phyloP scores from a whole-genome alignment of 352 stramenopile species.

The Phytophthora sp. region DNA sequence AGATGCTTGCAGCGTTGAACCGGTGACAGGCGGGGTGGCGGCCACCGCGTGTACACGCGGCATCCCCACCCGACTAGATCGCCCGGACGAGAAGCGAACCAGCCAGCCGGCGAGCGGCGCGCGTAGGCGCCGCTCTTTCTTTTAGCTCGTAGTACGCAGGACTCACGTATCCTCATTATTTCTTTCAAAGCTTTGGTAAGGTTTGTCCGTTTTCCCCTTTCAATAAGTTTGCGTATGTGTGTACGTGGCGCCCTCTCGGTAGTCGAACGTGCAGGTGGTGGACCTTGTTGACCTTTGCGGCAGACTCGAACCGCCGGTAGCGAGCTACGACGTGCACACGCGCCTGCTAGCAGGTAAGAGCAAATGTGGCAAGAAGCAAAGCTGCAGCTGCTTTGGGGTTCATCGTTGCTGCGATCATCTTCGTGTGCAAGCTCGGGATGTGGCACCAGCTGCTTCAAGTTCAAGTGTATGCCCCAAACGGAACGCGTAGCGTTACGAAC shows the following conservation, averaged over 20 bases:
- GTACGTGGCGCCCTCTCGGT: background rate
- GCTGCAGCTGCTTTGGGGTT: too few species aligned
- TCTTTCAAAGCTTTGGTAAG: conserved; percentile 35
- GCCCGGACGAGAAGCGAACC: background rate
- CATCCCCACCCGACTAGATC: background rate
- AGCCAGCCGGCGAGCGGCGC: conserved; percentile 9
- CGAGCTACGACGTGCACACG: too few species aligned
- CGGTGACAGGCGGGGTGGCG: background rate
- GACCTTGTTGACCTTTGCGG: too few species aligned
- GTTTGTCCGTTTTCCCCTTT: conserved; percentile 5
- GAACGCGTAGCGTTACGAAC: conserved; percentile 24
- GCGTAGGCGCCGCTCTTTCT: conserved; percentile 10
- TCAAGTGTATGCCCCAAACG: conserved; percentile 11
- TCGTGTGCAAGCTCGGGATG: background rate
- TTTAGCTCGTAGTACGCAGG: conserved; percentile 43
- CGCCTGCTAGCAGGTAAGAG: too few species aligned
- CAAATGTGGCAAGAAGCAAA: too few species aligned
- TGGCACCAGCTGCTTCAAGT: conserved; percentile 19
- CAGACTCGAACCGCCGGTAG: background rate
- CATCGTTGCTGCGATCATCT: background rate
- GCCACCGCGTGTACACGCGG: background rate
- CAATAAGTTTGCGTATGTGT: background rate
- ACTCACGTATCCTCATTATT: conserved; percentile 39
- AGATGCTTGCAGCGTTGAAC: conserved; percentile 1
- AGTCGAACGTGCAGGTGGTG: background rate